These are phyloP conservation scores for Populus deltoides DNA, from an alignment of 345 rosid species.

Conservation along the genomic window DNA sequence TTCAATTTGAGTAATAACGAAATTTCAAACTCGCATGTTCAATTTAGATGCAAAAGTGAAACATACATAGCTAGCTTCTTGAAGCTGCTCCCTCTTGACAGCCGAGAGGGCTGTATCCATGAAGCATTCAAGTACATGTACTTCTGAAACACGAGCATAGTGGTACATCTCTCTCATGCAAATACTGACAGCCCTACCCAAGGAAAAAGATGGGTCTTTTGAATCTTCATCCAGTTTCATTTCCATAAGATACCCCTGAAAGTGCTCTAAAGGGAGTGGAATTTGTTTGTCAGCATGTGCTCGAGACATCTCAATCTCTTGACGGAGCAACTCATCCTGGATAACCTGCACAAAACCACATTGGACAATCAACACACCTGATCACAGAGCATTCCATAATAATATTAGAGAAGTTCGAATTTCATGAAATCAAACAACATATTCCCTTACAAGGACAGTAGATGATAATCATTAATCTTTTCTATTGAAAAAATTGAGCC, in stretches of 20 bases:
- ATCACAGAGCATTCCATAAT: background rate
- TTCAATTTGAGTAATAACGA: background rate
- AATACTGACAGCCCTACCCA: slow-evolving; percentile 44
- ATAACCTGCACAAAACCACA: slow-evolving; percentile 49
- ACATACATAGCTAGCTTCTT: slow-evolving; percentile 87
- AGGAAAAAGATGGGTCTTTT: slow-evolving; percentile 37
- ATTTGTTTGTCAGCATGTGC: slow-evolving; percentile 50
- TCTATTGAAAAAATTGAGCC: background rate
- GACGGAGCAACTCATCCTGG: slow-evolving; percentile 64
- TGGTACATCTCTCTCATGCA: slow-evolving; percentile 85
- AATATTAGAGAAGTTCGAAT: background rate
- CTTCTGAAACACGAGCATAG: slow-evolving; percentile 81
- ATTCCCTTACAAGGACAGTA: background rate
- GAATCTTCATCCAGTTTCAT: slow-evolving; percentile 35
- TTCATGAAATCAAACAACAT: background rate
- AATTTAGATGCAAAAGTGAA: slow-evolving; percentile 20
- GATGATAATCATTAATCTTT: background rate
- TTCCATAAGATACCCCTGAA: slow-evolving; percentile 51
- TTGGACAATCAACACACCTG: slow-evolving; percentile 1
- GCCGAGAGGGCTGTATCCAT: slow-evolving; percentile 71
- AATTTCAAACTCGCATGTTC: slow-evolving; percentile 10
- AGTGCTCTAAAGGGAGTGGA: slow-evolving; percentile 64
- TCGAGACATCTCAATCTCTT: slow-evolving; percentile 52
- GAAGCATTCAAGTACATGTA: slow-evolving; percentile 76
- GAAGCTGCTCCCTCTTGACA: slow-evolving; percentile 64